Conservation (phyloP, 2,329 filamentous ascomycete genomes). For the Pyricularia sp. region DNA sequence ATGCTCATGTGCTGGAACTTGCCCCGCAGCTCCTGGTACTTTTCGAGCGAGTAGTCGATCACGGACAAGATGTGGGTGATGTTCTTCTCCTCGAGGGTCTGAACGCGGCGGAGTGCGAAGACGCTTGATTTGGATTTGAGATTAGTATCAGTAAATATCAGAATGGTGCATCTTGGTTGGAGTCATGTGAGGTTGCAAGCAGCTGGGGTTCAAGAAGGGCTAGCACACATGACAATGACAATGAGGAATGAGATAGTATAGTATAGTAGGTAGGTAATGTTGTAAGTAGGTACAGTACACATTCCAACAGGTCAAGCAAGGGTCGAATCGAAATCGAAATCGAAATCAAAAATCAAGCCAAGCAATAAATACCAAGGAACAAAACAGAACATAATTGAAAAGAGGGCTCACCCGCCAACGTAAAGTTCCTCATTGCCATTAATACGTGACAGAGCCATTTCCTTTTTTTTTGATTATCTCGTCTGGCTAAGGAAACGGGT, state of each 20-base stretch:
- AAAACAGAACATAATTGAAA: background rate
- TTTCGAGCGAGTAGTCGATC: slow-evolving; percentile 36
- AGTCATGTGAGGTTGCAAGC: too few relatives aligned
- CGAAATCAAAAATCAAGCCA: background rate
- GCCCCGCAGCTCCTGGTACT: slow-evolving; percentile 24
- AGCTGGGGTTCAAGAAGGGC: too few relatives aligned
- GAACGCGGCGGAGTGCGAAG: slow-evolving; percentile 65
- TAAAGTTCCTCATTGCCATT: slow-evolving; percentile 63
- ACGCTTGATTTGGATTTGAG: slow-evolving; percentile 43
- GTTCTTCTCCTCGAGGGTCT: slow-evolving; percentile 58
- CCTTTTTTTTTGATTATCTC: too few relatives aligned
- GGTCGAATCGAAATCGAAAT: too few relatives aligned
- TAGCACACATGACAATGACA: too few relatives aligned
- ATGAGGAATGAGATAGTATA: too few relatives aligned
- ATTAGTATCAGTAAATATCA: background rate
- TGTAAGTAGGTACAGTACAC: too few relatives aligned
- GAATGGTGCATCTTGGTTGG: slow-evolving; percentile 5
- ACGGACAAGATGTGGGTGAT: slow-evolving; percentile 92
- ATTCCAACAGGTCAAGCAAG: background rate
- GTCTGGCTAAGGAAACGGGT: background rate
- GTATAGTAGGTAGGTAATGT: too few relatives aligned
- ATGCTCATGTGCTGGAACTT: slow-evolving; percentile 66
- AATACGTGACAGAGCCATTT: slow-evolving; percentile 57
- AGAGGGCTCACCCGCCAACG: slow-evolving; percentile 48
- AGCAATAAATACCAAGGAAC: background rate